Percentiles rank a stretch among this genome's conserved stretches.
Conservation (phyloP, 1,139 yeast species). For the Candida dubliniensis region DNA sequence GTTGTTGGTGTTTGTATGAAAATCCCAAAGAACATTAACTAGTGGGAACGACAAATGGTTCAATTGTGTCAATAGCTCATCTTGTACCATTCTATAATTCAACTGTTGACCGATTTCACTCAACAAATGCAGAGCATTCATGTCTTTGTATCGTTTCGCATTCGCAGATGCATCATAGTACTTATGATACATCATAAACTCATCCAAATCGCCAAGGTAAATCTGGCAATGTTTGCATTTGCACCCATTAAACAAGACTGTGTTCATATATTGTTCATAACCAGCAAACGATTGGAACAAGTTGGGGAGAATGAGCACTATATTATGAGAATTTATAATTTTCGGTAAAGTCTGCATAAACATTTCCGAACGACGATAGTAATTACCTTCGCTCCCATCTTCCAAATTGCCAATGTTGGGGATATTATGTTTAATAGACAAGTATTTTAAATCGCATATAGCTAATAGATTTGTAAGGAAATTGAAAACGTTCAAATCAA, state of each 20-base stretch:
- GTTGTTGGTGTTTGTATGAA: constrained; percentile 23
- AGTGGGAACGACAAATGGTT: constrained; percentile 25
- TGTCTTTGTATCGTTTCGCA: constrained; percentile 52
- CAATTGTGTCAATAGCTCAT: constrained; percentile 24
- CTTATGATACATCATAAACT: constrained; percentile 60
- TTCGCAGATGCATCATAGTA: constrained; percentile 42
- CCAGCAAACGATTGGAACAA: constrained; percentile 59
- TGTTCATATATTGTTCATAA: constrained; percentile 69
- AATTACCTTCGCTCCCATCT: constrained; percentile 75
- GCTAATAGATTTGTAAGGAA: constrained; percentile 32
- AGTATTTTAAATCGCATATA: constrained; percentile 28
- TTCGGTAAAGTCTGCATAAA: constrained; percentile 51
- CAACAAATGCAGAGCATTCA: constrained; percentile 58
- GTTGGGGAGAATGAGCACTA: constrained; percentile 54
- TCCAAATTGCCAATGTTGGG: constrained; percentile 29
- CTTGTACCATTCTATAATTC: constrained; percentile 29
- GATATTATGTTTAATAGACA: constrained; percentile 53
- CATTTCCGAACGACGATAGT: constrained; percentile 53
- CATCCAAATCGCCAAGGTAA: constrained; percentile 53
- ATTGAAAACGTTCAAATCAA: constrained; percentile 52
- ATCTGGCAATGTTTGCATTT: constrained; percentile 54
- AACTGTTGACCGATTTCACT: constrained; percentile 51
- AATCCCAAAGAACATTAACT: constrained; percentile 34
- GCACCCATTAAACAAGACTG: constrained; percentile 76
- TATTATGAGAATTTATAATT: constrained; percentile 30